Conservation (phyloP, 2,329 filamentous ascomycete genomes). For the Teratosphaeria gauchensis region DNA sequence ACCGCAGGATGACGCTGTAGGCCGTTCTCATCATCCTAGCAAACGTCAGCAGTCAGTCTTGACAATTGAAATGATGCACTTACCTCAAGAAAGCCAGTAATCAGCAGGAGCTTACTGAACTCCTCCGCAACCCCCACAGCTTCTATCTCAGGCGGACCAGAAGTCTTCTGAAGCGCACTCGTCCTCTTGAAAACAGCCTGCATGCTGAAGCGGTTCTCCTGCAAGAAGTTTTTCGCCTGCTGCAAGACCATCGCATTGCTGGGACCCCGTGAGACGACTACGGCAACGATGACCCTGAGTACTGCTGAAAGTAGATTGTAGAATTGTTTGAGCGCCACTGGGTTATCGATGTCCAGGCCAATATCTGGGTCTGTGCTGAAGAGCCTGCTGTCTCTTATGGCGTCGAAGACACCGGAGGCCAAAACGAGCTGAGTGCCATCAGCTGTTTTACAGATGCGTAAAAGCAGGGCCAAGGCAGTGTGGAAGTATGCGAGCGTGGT, state of each 20-base stretch:
- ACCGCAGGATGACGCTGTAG: background rate
- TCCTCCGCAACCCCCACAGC: conserved; percentile 72
- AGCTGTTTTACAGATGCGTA: conserved; percentile 74
- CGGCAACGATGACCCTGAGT: conserved; percentile 70
- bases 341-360: conserved; percentile 63
- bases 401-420: conserved; percentile 76
- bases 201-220: conserved; percentile 73
- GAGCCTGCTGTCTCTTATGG: conserved; percentile 70
- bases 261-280: conserved; percentile 69
- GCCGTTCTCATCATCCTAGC: background rate
- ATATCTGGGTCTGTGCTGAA: conserved; percentile 89
- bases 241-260: conserved; percentile 65
- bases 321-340: conserved; percentile 65
- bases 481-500: conserved; percentile 53
- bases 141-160: conserved; percentile 34
- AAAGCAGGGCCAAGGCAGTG: conserved; percentile 70
- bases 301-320: conserved; percentile 75
- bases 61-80: conserved; percentile 5
- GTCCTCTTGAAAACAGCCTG: conserved; percentile 84
- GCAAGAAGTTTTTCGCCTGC: conserved; percentile 70
- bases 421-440: conserved; percentile 79
- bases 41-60: background rate
- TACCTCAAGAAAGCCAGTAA: conserved; percentile 81
- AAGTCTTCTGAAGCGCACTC: conserved; percentile 51
- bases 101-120: conserved; percentile 70